phyloP scores from a whole-genome alignment of 2,329 filamentous ascomycete species.

The Phyllosticta citriasiana region DNA sequence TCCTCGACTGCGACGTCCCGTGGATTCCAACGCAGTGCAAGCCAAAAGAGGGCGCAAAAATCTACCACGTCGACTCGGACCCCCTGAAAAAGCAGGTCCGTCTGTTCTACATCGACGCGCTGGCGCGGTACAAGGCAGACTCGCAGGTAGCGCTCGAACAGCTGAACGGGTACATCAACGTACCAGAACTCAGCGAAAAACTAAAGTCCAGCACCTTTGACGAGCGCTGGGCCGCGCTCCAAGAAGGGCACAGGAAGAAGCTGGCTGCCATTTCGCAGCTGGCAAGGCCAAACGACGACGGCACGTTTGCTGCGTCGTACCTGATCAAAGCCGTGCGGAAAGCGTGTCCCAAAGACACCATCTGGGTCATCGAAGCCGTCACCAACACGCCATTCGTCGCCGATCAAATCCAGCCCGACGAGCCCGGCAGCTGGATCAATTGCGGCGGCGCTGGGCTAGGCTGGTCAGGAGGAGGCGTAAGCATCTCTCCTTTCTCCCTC shows the following conservation, averaged over 20 bases:
- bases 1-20: constrained; percentile 82
- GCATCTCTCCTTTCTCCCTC: constrained; percentile 17
- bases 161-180: constrained; percentile 52
- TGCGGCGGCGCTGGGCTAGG: constrained; percentile 72
- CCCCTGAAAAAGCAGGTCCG: constrained; percentile 55
- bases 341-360: constrained; percentile 52
- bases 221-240: constrained; percentile 45
- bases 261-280: constrained; percentile 50
- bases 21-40: constrained; percentile 77
- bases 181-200: constrained; percentile 31
- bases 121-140: constrained; percentile 42
- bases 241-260: constrained; percentile 48
- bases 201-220: constrained; percentile 32
- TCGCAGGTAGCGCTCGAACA: constrained; percentile 54
- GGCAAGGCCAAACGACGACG: constrained; percentile 50
- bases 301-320: constrained; percentile 52
- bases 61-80: constrained; percentile 58
- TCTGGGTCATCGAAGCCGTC: constrained; percentile 70
- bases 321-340: constrained; percentile 47
- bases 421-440: constrained; percentile 69
- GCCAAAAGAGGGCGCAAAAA: constrained; percentile 45
- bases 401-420: constrained; percentile 58
- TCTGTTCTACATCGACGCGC: constrained; percentile 47
- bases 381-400: constrained; percentile 58
- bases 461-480: constrained; percentile 60